Evolutionary conservation across 2,329 filamentous ascomycete genomes (phyloP).

Genomic region (Coniella vitis): DNA sequence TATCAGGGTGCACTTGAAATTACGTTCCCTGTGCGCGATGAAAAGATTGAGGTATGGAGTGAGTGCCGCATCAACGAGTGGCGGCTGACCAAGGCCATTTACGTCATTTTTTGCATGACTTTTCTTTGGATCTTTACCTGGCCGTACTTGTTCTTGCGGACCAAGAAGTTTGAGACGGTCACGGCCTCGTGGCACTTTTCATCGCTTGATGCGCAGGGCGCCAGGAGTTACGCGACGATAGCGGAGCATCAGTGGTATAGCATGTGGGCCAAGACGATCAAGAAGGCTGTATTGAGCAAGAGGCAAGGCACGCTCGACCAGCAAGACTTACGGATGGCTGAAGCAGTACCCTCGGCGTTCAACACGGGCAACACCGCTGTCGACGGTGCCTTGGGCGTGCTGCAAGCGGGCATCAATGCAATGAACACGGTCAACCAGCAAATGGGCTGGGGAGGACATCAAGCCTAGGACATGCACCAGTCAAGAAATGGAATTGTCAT

Average conservation of each 20-base stretch:
- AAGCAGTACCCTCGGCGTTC: slow-evolving; percentile 32
- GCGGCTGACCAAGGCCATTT: slow-evolving; percentile 57
- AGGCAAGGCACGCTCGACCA: slow-evolving; percentile 50
- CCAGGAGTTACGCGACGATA: slow-evolving; percentile 44
- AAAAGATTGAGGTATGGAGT: slow-evolving; percentile 56
- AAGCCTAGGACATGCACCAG: too few species aligned
- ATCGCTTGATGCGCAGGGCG: slow-evolving; percentile 24
- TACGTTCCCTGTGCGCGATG: slow-evolving; percentile 51
- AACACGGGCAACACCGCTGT: slow-evolving; percentile 32
- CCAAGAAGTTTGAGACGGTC: slow-evolving; percentile 60
- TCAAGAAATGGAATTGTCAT: too few species aligned
- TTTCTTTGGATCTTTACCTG: slow-evolving; percentile 64
- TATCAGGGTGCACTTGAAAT: slow-evolving; percentile 59
- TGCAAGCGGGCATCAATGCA: slow-evolving; percentile 42
- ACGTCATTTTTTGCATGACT: slow-evolving; percentile 58
- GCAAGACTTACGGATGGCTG: slow-evolving; percentile 42
- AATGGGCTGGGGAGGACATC: slow-evolving; percentile 41
- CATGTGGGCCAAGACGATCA: slow-evolving; percentile 55
- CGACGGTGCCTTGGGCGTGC: slow-evolving; percentile 33
- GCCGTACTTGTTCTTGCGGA: slow-evolving; percentile 63
- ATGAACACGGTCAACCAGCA: slow-evolving; percentile 48
- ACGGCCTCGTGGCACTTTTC: slow-evolving; percentile 55
- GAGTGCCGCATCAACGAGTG: slow-evolving; percentile 55
- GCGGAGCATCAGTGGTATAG: slow-evolving; percentile 56
- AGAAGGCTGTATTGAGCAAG: slow-evolving; percentile 51